A percentile compares a stretch with the other conserved stretches of the same genome.
Evolutionary conservation across 163 green algal genomes (phyloP).

Genomic region (Chloroidium sp.): DNA sequence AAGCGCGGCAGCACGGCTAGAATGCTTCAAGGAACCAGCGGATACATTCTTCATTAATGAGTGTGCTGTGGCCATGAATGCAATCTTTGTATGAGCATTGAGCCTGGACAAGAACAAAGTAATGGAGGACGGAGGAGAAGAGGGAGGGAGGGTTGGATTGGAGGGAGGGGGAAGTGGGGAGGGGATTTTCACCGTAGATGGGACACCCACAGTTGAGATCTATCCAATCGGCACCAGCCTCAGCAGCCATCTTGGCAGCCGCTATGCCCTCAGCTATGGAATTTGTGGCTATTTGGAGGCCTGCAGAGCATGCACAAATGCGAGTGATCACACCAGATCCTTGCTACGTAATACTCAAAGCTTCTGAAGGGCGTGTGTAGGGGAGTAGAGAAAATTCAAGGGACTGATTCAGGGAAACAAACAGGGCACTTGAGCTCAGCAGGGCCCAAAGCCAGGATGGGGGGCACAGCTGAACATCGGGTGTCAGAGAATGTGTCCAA

Average conservation of each 20-base stretch:
- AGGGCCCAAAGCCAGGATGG: too few relatives aligned
- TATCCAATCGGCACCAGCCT: conserved; percentile 51
- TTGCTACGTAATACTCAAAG: background rate
- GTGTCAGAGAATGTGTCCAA: too few relatives aligned
- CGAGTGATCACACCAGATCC: background rate
- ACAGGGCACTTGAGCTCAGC: background rate
- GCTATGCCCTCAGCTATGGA: conserved; percentile 58
- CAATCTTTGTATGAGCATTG: too few relatives aligned
- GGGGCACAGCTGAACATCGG: too few relatives aligned
- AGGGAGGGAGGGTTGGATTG: too few relatives aligned
- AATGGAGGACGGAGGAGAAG: too few relatives aligned
- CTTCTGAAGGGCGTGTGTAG: too few relatives aligned
- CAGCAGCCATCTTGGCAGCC: conserved; percentile 45
- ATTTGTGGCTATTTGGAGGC: conserved; percentile 67
- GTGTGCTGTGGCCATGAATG: too few relatives aligned
- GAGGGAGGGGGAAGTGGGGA: background rate
- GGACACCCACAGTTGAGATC: conserved; percentile 81
- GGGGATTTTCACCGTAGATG: conserved; percentile 50
- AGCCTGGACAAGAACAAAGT: too few relatives aligned
- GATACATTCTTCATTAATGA: too few relatives aligned
- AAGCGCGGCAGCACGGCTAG: too few relatives aligned
- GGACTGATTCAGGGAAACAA: conserved; percentile 1
- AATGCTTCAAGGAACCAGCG: background rate
- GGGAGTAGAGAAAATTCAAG: background rate
- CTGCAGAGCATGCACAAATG: conserved; percentile 8